Base-by-base conservation (phyloP, 1,284 basidiomycete species). In the Trichosporon sp. region DNA sequence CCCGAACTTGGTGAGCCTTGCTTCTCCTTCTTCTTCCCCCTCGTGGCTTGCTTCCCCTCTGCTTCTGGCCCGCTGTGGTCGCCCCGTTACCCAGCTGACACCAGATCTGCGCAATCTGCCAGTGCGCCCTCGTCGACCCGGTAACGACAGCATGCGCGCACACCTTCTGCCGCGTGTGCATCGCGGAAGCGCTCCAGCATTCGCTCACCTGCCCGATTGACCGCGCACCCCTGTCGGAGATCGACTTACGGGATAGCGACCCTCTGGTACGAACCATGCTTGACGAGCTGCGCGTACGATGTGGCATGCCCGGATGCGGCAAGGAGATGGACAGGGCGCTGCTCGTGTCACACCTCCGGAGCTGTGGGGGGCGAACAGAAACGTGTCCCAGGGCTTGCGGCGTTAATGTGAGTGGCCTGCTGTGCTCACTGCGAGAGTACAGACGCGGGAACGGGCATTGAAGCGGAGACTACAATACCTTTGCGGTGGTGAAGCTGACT, bases 81-180 rank as follows among this genome's bases (percentile, higher is more conserved):
- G n/a, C 15, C 38, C 15, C 7, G 38, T 18, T 2, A 32, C 13
- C 11, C 5, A 31, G 21, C 67, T 68, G 8, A 68, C 67, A 12
- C 18, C 74, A 92, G 89, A 85, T 90, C 65, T 94, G 92, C 77
- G 92, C 91, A 73, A 92, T 94, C 74, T 94, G 92, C 83, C 88
- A 88, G 88, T 91, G 87, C 62, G 91, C 92, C 2, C 92, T 93
- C 75, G 83, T 88, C 21, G 87, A 92, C 34, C 92, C 92, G 11
- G 87, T 87, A 3, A 89, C 91, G 1, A 87, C 80, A 0, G 72
- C 84, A 27, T 94, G 92, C 77, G 86, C 87, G 69, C 92, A 95
- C 78, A 94, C 91, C 0, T 94, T 94, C 80, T 95, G 92, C 79
- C 84, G 84, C 25, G 88, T 88, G 42, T 94, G 92, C 77, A 91